A percentile compares a stretch with the other conserved stretches of the same genome.
Evolutionary conservation across 805 yeast species (phyloP).

Genomic region (Metschnikowia lachancei): DNA sequence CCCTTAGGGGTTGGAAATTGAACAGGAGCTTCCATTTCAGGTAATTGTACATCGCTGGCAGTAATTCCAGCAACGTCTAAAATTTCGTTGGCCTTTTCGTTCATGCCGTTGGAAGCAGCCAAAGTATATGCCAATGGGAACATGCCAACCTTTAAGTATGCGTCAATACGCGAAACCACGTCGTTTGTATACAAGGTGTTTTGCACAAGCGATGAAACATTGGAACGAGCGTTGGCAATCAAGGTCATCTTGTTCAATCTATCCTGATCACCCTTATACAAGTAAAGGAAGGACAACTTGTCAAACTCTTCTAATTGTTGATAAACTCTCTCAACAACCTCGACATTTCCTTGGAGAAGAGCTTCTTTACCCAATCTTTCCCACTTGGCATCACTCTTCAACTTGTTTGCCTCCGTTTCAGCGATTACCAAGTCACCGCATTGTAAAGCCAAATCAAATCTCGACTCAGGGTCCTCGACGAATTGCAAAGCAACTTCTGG

Average conservation of each 20-base stretch:
- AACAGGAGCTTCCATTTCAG: conserved; percentile 46
- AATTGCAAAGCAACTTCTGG: conserved; percentile 97
- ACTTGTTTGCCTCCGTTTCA: conserved; percentile 77
- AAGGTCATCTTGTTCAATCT: conserved; percentile 81
- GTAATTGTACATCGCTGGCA: conserved; percentile 61
- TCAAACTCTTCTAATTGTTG: conserved; percentile 87
- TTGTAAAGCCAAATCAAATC: conserved; percentile 93
- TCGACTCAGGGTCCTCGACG: conserved; percentile 92
- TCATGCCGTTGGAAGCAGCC: conserved; percentile 83
- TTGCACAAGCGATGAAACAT: conserved; percentile 73
- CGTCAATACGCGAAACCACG: conserved; percentile 68
- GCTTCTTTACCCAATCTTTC: conserved; percentile 83
- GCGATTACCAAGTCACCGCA: conserved; percentile 88
- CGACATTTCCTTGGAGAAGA: conserved; percentile 80
- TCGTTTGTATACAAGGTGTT: conserved; percentile 78
- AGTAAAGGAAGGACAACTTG: conserved; percentile 83
- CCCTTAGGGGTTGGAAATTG: conserved; percentile 48
- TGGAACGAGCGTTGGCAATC: conserved; percentile 87
- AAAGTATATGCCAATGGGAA: conserved; percentile 88
- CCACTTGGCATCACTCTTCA: conserved; percentile 73
- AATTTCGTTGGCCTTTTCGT: conserved; percentile 69
- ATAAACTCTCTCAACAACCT: conserved; percentile 79
- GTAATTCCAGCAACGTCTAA: conserved; percentile 66
- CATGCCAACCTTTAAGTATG: conserved; percentile 75
- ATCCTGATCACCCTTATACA: conserved; percentile 74